A percentile compares a stretch with the other conserved stretches of the same genome.
These are phyloP conservation scores for Tetrahymena malaccensis DNA, from an alignment of 73 alveolate genomes.

Conservation along the genomic window DNA sequence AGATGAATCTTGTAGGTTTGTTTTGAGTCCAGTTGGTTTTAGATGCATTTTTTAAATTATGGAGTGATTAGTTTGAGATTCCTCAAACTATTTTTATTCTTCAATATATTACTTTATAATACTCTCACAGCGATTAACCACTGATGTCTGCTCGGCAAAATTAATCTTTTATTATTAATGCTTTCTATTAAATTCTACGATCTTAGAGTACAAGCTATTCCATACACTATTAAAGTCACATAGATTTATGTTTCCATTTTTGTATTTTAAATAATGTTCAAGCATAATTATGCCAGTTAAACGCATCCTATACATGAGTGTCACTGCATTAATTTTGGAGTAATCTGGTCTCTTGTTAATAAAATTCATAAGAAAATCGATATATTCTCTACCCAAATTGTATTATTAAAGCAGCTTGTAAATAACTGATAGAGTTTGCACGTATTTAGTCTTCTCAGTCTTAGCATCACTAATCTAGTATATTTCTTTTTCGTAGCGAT, in stretches of 20 bases:
- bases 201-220: neutral
- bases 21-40: neutral
- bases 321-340: neutral
- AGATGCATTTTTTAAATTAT: neutral
- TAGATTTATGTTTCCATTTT: neutral
- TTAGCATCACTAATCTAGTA: neutral
- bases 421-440: neutral
- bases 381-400: neutral
- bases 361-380: neutral
- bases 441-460: neutral
- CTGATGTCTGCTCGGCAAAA: neutral
- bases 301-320: neutral
- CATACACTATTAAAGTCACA: neutral
- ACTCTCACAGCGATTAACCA: neutral
- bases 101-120: neutral
- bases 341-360: neutral
- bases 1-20: neutral
- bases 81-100: neutral
- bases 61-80: neutral
- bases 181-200: neutral
- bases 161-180: neutral
- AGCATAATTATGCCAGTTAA: neutral
- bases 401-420: neutral
- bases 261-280: neutral
- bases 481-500: neutral